Percentiles rank a stretch among this genome's conserved stretches.
These are phyloP conservation scores for Scheffersomyces amazonensis DNA, from an alignment of 805 yeast genomes.

Conservation along the genomic window DNA sequence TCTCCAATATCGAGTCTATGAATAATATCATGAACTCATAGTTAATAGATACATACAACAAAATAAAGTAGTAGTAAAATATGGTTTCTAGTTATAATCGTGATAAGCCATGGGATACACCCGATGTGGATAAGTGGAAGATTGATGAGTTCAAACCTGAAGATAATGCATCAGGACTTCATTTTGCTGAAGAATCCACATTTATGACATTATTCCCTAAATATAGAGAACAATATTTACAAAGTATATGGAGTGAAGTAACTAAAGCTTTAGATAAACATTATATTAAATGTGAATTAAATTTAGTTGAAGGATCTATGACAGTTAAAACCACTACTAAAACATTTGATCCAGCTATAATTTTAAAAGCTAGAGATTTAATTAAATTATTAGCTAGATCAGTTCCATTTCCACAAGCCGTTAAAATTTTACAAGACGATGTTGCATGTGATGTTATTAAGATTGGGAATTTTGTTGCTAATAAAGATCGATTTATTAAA, in stretches of 20 bases:
- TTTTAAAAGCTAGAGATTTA: slow-evolving; percentile 91
- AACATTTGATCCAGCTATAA: slow-evolving; percentile 91
- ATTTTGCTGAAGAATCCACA: slow-evolving; percentile 94
- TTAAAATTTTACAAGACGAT: slow-evolving; percentile 86
- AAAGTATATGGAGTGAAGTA: slow-evolving; percentile 91
- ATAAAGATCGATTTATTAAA: slow-evolving; percentile 91
- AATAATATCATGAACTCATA: too few relatives aligned
- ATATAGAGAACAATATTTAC: slow-evolving; percentile 87
- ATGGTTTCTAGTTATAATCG: slow-evolving; percentile 94
- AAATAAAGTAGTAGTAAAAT: too few relatives aligned
- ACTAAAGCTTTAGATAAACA: slow-evolving; percentile 72
- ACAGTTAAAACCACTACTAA: slow-evolving; percentile 93
- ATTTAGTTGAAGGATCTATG: slow-evolving; percentile 96
- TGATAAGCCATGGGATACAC: slow-evolving; percentile 98
- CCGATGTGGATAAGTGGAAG: slow-evolving; percentile 91
- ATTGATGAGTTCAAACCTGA: slow-evolving; percentile 85
- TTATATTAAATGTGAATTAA: slow-evolving; percentile 78
- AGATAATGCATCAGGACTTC: slow-evolving; percentile 80
- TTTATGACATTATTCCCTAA: slow-evolving; percentile 95
- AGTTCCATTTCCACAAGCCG: slow-evolving; percentile 96
- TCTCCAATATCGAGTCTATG: too few relatives aligned
- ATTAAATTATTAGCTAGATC: slow-evolving; percentile 92
- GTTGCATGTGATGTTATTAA: slow-evolving; percentile 94
- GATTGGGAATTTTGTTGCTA: slow-evolving; percentile 84
- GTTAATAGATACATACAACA: too few relatives aligned